Base-by-base conservation (phyloP, 2,329 filamentous ascomycete genomes). In the Fusarium sp. region DNA sequence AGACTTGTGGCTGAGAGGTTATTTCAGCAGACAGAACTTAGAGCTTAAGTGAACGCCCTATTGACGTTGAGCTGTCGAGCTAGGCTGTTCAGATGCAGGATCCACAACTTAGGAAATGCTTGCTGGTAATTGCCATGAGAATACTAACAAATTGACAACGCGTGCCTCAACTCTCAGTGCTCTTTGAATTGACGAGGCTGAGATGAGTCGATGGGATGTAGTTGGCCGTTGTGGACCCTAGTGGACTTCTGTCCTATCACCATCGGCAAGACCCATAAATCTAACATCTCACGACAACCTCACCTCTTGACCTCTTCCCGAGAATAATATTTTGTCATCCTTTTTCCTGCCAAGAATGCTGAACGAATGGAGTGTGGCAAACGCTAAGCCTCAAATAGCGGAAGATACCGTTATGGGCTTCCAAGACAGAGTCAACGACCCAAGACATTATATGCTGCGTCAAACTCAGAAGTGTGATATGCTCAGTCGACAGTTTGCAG, bases 321-420 rank as follows among this genome's bases (percentile, higher is more conserved):
- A 31, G 7, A n/a, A 31, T 7, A 48, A n/a, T 48, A 0, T 5
- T 16, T 2, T 31, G 10, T 7, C 4, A 12, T 9, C n/a, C 4
- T 9, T 31, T 31, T 16, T 4, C 4, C 16, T 9, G 5, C 15
- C 2, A 3, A 15, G 3, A 8, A 16, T 3, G 4, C 0, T 11
- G 4, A 5, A 16, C 1, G 6, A n/a, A 11, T 4, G 4, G 11
- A 14, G 16, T 7, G 7, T 7, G 4, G 9, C 0, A 1, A 44
- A 7, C 4, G 18, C n/a, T 7, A 23, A 14, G 14, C 21, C 10
- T 41, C 8, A 41, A n/a, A 1, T 5, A 4, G 8, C 15, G 12
- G 21, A 5, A 41, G 12, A n/a, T n/a, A 5, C 21, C 15, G 41
- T n/a, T 42, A n/a, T 42, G 16, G 10, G 10, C n/a, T 18, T 23